Evolutionary conservation across 2,329 filamentous ascomycete genomes (phyloP).

Genomic region (Capronia americana): DNA sequence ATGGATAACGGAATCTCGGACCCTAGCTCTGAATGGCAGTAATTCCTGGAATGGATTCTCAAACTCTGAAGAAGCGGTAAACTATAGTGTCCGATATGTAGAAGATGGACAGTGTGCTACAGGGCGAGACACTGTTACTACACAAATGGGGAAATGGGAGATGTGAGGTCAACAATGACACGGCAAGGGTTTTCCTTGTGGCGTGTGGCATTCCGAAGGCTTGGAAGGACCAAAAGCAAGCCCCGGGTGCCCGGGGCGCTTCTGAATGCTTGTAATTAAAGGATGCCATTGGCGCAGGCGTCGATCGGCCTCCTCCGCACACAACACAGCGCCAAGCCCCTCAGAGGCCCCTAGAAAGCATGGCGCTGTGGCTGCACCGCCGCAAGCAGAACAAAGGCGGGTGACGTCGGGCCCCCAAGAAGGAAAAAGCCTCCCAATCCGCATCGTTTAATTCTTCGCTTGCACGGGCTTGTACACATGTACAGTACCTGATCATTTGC

Average conservation of each 20-base stretch:
- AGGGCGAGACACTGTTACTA: background rate
- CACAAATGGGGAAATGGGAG: too few species aligned
- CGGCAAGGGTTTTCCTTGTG: background rate
- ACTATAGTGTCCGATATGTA: background rate
- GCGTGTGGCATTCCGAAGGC: background rate
- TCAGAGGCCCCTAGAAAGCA: background rate
- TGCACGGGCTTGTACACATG: background rate
- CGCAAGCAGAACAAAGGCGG: background rate
- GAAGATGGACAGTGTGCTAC: background rate
- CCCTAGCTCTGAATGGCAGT: background rate
- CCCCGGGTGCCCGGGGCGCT: background rate
- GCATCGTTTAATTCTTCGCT: background rate
- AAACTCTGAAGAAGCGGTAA: background rate
- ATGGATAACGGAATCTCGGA: background rate
- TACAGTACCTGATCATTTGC: constrained; percentile 12
- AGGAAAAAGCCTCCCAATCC: background rate
- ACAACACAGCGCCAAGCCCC: background rate
- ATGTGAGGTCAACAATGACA: background rate
- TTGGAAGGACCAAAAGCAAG: background rate
- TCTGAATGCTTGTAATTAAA: background rate
- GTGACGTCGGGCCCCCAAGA: background rate
- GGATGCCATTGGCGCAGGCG: constrained; percentile 4
- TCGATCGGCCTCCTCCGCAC: background rate
- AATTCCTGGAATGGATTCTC: background rate
- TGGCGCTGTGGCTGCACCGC: background rate